Evolutionary conservation across 169 alveolate genomes (phyloP), one percentile per base, ranked within the genome.

Genomic region (Eimeria zaria): DNA sequence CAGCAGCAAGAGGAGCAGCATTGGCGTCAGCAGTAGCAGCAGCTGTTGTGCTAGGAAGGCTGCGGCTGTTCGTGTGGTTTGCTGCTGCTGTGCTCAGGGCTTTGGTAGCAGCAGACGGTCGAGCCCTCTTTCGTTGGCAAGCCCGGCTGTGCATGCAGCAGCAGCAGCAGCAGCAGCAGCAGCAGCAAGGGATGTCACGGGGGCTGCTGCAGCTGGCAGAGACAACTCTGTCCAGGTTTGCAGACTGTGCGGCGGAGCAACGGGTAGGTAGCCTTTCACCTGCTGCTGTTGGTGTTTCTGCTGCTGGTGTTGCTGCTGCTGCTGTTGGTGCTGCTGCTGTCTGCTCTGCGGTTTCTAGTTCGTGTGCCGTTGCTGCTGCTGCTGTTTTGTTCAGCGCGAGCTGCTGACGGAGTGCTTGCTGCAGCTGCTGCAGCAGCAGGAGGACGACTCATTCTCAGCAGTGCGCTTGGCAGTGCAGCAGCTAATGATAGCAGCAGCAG

Each of bases 381-480:
- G 90, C 71, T 81, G 74, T 30, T 44, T 22, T 27, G 51, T 41
- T 48, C 90, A 81, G 90, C 67, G 90, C 27, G 73, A 27, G 90
- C 74, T 81, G 51, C 71, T 81, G 53, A 81, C 90, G 55, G 90
- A 81, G 53, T 81, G 90, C 55, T 81, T 81, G 90, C 71, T 81
- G 90, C 90, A 81, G 90, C 90, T 81, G 53, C 73, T 81, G 90
- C 44, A 53, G 90, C 90, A 81, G 90, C 64, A 24, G 64, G 64
- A 55, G 64, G 90, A 55, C 16, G 67, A 48, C 20, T 81, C 90
- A 3, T 81, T 33, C 41, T 30, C 90, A 81, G 90, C 90, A 53
- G 62, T 81, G 53, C 90, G 62, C 6, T 22, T 81, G 46, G 90
- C 90, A 27, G 71, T 55, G 90, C 90, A 81, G 90, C 90, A 81